Evolutionary conservation across 2,329 filamentous ascomycete genomes (phyloP).

Genomic region (Diplodia scrobiculata): DNA sequence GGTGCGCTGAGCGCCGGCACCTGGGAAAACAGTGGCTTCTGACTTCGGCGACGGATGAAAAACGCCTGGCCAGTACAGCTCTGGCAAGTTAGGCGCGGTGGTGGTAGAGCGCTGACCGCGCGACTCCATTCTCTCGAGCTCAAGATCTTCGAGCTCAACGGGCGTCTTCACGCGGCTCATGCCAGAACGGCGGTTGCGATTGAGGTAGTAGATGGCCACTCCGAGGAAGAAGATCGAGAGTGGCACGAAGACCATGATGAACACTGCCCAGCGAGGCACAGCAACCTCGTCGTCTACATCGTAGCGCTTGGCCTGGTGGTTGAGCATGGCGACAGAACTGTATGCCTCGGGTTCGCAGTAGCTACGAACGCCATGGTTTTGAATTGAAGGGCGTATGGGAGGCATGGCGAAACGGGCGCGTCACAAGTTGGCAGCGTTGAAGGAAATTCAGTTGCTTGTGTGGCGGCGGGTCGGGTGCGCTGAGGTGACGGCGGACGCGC

Average conservation of each 20-base stretch:
- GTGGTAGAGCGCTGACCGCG: not conserved
- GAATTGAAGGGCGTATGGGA: not conserved
- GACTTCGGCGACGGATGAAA: not conserved
- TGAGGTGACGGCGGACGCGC: not conserved
- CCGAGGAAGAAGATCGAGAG: not conserved
- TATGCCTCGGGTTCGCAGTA: slow-evolving; percentile 14
- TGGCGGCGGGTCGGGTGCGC: not conserved
- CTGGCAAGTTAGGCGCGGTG: not conserved
- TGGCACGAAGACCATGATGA: slow-evolving; percentile 4
- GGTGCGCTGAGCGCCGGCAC: not conserved
- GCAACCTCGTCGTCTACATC: not conserved
- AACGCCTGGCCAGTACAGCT: slow-evolving; percentile 11
- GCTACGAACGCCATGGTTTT: not conserved
- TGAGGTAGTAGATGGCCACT: slow-evolving; percentile 9
- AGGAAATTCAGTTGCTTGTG: not conserved
- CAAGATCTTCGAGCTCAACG: slow-evolving; percentile 1
- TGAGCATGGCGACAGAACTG: not conserved
- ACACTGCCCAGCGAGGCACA: not conserved
- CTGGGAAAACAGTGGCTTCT: not conserved
- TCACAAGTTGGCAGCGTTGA: not conserved
- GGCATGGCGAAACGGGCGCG: not conserved
- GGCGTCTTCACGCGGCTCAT: not conserved
- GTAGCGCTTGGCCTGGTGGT: slow-evolving; percentile 4
- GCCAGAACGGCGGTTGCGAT: not conserved
- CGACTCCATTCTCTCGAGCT: not conserved